Evolutionary conservation across 441 rosid genomes (phyloP), one percentile per base, ranked within the genome.

Genomic region (Populus hybrid): DNA sequence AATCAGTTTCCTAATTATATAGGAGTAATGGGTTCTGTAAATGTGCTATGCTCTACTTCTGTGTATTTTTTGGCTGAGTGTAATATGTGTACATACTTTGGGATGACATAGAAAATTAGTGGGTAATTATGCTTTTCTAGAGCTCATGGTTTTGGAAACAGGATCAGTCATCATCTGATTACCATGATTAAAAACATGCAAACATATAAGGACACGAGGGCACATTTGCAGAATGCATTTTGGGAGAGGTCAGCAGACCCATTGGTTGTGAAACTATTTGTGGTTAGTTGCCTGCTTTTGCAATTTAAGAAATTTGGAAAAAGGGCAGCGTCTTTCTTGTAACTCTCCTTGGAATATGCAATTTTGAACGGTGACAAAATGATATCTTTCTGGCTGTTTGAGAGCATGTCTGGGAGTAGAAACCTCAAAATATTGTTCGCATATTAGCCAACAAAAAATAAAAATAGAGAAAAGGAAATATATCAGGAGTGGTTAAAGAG

Each of bases 131-230:
- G 23, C 40, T 63, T 73, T 72, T 65, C 70, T 23, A 21, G 16
- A 35, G 76, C 74, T 69, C 4, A 24, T 70, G 32, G 6, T 77
- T 46, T 63, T 68, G 67, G 34, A 54, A 66, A 54, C 36, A 34
- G 14, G 63, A 38, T 1, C 16, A n/a, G 57, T 34, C 32, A n/a
- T 42, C 16, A 0, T 70, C 40, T n/a, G 23, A 7, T 64, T 46
- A 50, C 8, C 30, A 30, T 63, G n/a, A n/a, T 11, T 74, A 4
- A 10, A 28, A 18, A 26, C 32, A 66, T 66, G 10, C 50, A 32
- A 10, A 46, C 54, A 12, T 46, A 46, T 4, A 14, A 46, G 54
- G 54, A 16, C 73, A 7, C 30, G n/a, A 61, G 59, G 34, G 61
- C 71, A 18, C 70, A 63, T 63, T 11, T 77, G 20, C 28, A 28